phyloP scores from a whole-genome alignment of 2,329 filamentous ascomycete species.

The Zymoseptoria ardabiliae region DNA sequence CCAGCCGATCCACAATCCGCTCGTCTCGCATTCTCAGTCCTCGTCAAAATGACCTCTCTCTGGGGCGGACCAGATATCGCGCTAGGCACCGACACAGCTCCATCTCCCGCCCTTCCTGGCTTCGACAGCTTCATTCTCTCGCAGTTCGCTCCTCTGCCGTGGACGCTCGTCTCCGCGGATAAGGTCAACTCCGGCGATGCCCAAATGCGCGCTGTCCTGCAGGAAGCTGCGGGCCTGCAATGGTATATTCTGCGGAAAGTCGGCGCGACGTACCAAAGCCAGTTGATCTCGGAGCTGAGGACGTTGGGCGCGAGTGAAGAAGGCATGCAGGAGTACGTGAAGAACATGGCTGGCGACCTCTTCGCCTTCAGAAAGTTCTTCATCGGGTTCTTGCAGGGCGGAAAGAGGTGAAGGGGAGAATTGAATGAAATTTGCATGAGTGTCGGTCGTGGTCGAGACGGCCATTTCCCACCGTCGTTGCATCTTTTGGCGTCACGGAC shows the following conservation, averaged over 20 bases:
- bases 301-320: conserved; percentile 59
- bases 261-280: conserved; percentile 68
- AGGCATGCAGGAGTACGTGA: conserved; percentile 57
- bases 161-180: conserved; percentile 75
- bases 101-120: conserved; percentile 60
- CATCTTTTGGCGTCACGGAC: background rate
- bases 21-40: conserved; percentile 72
- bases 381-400: conserved; percentile 35
- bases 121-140: conserved; percentile 89
- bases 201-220: conserved; percentile 78
- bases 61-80: conserved; percentile 80
- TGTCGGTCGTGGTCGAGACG: background rate
- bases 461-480: background rate
- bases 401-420: conserved; percentile 9
- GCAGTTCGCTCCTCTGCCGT: conserved; percentile 80
- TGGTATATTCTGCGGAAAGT: conserved; percentile 87
- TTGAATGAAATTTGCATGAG: background rate
- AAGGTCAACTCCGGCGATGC: conserved; percentile 80
- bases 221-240: conserved; percentile 79
- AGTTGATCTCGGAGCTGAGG: conserved; percentile 58
- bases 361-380: conserved; percentile 42
- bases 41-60: conserved; percentile 73
- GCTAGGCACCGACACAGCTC: conserved; percentile 41
- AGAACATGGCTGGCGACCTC: conserved; percentile 41
- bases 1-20: conserved; percentile 59